Evolutionary conservation across 2,329 filamentous ascomycete genomes (phyloP).

Genomic region (Seiridium cupressi): DNA sequence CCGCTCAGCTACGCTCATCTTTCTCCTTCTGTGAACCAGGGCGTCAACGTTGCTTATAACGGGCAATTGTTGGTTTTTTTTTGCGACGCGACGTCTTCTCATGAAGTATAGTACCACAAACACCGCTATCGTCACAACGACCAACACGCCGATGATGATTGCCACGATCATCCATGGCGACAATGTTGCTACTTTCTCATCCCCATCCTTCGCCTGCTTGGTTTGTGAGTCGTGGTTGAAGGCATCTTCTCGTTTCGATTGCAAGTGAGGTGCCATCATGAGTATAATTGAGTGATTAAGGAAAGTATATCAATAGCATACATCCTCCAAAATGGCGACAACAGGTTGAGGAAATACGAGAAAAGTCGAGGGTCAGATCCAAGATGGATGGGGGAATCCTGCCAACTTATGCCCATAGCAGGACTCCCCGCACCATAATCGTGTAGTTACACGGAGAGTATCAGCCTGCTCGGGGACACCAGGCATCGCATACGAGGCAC

Average conservation of each 20-base stretch:
- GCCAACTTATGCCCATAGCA: background rate
- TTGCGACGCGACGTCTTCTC: conserved; percentile 13
- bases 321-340: background rate
- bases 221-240: background rate
- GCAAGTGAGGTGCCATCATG: background rate
- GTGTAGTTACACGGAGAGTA: background rate
- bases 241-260: background rate
- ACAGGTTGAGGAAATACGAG: background rate
- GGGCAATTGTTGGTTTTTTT: conserved; percentile 1
- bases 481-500: background rate
- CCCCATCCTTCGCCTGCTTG: background rate
- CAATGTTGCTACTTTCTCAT: background rate
- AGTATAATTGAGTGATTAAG: background rate
- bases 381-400: background rate
- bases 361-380: background rate
- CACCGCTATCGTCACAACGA: conserved; percentile 15
- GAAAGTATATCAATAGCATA: background rate
- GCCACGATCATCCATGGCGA: conserved; percentile 23
- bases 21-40: conserved; percentile 8
- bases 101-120: conserved; percentile 17
- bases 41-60: background rate
- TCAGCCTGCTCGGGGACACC: too few relatives aligned
- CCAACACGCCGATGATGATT: conserved; percentile 20
- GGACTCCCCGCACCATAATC: background rate
- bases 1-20: conserved; percentile 16